Base-by-base conservation (phyloP, 352 stramenopile genomes). In the Pilasporangium apinafurcum region DNA sequence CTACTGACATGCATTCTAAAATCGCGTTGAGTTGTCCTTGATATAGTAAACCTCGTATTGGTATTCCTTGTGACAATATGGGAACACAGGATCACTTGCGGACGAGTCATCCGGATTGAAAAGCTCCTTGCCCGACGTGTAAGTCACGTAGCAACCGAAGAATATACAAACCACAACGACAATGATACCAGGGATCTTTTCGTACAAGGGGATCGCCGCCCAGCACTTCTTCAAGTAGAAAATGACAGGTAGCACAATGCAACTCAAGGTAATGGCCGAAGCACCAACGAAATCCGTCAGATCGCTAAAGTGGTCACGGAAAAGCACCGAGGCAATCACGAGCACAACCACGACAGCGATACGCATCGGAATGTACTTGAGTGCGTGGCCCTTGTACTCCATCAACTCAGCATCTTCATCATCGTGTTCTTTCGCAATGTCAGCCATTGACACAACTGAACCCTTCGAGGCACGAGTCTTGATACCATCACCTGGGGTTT, bases 161-260 rank as follows among this genome's bases (percentile, higher is more conserved):
- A 21, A 26, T 17, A 43, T 40, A 35, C 53, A 62, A 5, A 62
- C 53, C 30, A 61, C 2, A 8, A 48, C 42, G 8, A 62, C 44
- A 1, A 56, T 10, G 35, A 59, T 32, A 29, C 36, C 51, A 13
- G 41, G 35, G 3, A 56, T 31, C 30, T 59, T 59, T 33, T 59
- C 51, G 29, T 37, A 59, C 21, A 59, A 8, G 8, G 46, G 46
- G 13, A 56, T 57, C 30, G 49, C 40, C 16, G 32, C 22, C 51
- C 51, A 59, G 12, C 55, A 36, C 17, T 48, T 38, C 32, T 55
- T 55, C 30, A 48, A 37, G 38, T 55, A 48, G 32, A 55, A 59
- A 39, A 59, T 48, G 37, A 68, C 66, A 2, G 56, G 56, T 20
- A 65, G 29, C 17, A 63, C 53, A 27, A 65, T 65, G 25, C 53